These are phyloP conservation scores for Pseudopyrenochaeta lycopersici DNA, from an alignment of 2,329 filamentous ascomycete species.

Conservation along the genomic window DNA sequence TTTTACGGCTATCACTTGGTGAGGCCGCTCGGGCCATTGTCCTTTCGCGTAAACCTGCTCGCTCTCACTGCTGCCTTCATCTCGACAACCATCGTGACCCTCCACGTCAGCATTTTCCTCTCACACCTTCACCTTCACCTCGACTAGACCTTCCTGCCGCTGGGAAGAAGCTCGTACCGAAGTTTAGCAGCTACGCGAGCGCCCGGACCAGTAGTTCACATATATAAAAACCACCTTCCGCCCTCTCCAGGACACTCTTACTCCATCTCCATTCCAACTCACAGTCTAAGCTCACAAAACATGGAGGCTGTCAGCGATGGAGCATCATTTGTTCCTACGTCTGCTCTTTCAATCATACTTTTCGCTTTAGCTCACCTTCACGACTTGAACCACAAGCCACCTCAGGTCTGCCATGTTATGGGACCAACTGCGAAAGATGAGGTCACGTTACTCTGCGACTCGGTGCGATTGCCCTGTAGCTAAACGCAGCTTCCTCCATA, in stretches of 20 bases:
- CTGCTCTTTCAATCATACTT: not conserved
- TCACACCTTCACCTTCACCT: constrained; percentile 6
- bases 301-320: not conserved
- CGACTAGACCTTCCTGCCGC: constrained; percentile 9
- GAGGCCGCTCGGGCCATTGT: constrained; percentile 14
- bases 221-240: constrained; percentile 8
- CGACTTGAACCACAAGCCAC: constrained; percentile 7
- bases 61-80: constrained; percentile 1
- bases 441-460: no score
- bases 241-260: constrained; percentile 4
- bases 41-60: constrained; percentile 2
- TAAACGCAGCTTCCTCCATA: no score
- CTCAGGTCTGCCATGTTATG: constrained; percentile 10
- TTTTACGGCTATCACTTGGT: not conserved
- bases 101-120: constrained; percentile 4
- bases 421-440: no score
- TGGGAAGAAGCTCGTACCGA: constrained; percentile 9
- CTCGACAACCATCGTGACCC: constrained; percentile 2
- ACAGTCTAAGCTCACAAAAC: no score
- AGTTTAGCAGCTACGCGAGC: constrained; percentile 3
- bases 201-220: not conserved
- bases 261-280: not conserved
- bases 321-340: not conserved
- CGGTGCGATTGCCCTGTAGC: no score
- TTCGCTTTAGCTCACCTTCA: constrained; percentile 2